Conservation (phyloP, 306 rosid genomes). For the Glycyrrhiza uralensis region DNA sequence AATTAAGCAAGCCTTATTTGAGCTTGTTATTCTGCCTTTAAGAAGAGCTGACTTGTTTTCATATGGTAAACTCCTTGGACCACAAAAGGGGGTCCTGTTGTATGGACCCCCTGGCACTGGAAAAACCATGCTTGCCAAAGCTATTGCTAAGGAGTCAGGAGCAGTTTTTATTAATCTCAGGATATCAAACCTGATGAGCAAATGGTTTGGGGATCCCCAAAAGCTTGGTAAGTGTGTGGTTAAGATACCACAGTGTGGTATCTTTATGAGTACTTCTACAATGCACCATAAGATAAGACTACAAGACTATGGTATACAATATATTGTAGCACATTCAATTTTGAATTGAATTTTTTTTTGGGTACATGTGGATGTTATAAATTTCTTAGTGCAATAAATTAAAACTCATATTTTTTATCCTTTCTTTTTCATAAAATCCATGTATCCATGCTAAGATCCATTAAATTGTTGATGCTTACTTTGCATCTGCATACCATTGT, state of each 20-base stretch:
- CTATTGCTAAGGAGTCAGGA: slow-evolving; percentile 94
- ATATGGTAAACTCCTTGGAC: slow-evolving; percentile 88
- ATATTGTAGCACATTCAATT: background rate
- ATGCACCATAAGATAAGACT: too few species aligned
- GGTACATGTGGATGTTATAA: too few species aligned
- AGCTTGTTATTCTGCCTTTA: slow-evolving; percentile 89
- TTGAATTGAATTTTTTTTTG: background rate
- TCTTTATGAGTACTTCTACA: background rate
- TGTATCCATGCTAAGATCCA: too few species aligned
- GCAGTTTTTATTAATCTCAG: slow-evolving; percentile 93
- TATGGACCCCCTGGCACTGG: slow-evolving; percentile 99
- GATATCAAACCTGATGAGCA: slow-evolving; percentile 97
- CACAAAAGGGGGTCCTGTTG: slow-evolving; percentile 90
- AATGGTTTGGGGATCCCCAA: slow-evolving; percentile 99
- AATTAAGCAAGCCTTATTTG: slow-evolving; percentile 77
- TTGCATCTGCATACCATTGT: background rate
- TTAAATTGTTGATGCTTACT: too few species aligned
- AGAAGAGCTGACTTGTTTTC: slow-evolving; percentile 78
- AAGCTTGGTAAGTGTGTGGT: slow-evolving; percentile 74
- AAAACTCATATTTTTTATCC: too few species aligned
- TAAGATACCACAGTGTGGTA: too few species aligned
- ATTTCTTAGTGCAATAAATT: too few species aligned
- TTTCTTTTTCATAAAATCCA: too few species aligned
- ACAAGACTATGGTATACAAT: background rate
- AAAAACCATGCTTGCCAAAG: slow-evolving; percentile 99